Base-by-base conservation (phyloP, 1,284 basidiomycete species). In the Apiotrichum akiyoshidainum region DNA sequence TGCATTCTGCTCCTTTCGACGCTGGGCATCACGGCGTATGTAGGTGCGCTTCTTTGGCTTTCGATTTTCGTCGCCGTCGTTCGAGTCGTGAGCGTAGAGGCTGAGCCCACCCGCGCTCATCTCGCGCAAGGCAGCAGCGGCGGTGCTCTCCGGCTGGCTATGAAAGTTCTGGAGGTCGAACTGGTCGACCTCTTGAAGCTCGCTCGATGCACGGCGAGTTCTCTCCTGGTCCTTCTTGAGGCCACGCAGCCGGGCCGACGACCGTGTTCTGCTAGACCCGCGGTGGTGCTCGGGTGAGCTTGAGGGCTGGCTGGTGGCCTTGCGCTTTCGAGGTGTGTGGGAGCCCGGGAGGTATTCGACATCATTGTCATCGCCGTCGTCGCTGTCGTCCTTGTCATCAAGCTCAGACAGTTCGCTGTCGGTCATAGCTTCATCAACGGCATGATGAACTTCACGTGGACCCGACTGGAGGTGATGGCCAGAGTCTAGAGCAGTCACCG, bases 1-100 rank as follows among this genome's bases (percentile, higher is more conserved):
- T 16, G 64, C 66, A 42, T 68, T 70, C 59, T 70, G 68, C 45
- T 59, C 57, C 49, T 60, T 63, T 34, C 68, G 58, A n/a, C 60
- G 59, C 52, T 65, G 59, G 19, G 55, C 58, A 34, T 69, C 65
- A 39, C 65, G 59, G 22, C 63, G 58, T 19, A 58, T 52, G 47
- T 65, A 65, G 10, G 49, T 55, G 12, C 60, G 58, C 21, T 61
- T 57, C 55, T 61, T 59, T 5, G 52, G 52, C 9, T 42, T 42
- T 26, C 19, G n/a, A 11, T n/a, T 10, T 21, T 44, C 3, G 42
- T 44, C 40, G 10, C 21, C 42, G 42, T 3, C 42, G 37, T 16
- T 10, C 3, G 14, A 44, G 10, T n/a, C 10, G 8, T 41, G 16
- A 5, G 13, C 16, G 17, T n/a, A 44, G 3, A n/a, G n/a, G n/a